These are phyloP conservation scores for Eurotiales sp. DNA, from an alignment of 2,329 filamentous ascomycete species.

Conservation along the genomic window DNA sequence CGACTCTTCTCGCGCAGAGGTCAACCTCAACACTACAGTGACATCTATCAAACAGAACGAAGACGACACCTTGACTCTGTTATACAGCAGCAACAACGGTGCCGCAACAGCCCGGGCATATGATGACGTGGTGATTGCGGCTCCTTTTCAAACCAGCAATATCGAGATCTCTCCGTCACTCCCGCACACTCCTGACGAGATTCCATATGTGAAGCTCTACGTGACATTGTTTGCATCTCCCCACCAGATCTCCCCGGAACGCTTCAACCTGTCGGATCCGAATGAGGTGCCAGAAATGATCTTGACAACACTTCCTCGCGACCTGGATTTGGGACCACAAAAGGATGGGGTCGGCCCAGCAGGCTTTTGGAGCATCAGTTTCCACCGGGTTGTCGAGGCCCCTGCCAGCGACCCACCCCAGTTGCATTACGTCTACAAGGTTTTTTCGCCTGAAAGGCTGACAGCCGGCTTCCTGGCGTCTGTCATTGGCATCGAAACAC, in stretches of 20 bases:
- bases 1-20: conserved; percentile 55
- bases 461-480: conserved; percentile 45
- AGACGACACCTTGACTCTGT: conserved; percentile 44
- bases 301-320: conserved; percentile 72
- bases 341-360: conserved; percentile 63
- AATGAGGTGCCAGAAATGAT: conserved; percentile 65
- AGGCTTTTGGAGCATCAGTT: conserved; percentile 83
- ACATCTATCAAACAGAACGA: conserved; percentile 49
- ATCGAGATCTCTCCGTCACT: conserved; percentile 52
- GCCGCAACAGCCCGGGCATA: conserved; percentile 45
- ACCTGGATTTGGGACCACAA: conserved; percentile 37
- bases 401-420: conserved; percentile 33
- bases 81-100: conserved; percentile 25
- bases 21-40: conserved; percentile 67
- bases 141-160: conserved; percentile 75
- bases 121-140: conserved; percentile 78
- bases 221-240: conserved; percentile 86
- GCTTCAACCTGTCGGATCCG: conserved; percentile 62
- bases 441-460: conserved; percentile 57
- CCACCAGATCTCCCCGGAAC: conserved; percentile 63
- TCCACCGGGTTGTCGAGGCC: conserved; percentile 62
- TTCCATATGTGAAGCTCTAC: conserved; percentile 83
- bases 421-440: conserved; percentile 61
- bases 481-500: conserved; percentile 45
- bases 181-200: conserved; percentile 60